A percentile compares a stretch with the other conserved stretches of the same genome.
Evolutionary conservation across 768 basidiomycete genomes (phyloP).

Genomic region (Leccinum subtestaceum): DNA sequence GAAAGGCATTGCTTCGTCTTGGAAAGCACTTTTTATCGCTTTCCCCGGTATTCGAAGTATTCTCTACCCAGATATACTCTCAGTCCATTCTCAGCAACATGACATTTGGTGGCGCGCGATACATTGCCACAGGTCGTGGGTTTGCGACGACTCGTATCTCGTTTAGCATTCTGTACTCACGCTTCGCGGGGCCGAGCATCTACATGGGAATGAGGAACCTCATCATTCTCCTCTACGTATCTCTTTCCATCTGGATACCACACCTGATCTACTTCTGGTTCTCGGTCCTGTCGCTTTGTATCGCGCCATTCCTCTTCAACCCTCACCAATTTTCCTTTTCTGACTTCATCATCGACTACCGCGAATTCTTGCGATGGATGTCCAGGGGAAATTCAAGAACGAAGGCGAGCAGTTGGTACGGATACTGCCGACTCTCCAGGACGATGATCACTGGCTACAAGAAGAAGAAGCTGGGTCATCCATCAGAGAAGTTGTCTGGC

Average conservation of each 20-base stretch:
- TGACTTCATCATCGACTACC: slow-evolving; percentile 98
- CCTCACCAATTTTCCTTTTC: slow-evolving; percentile 98
- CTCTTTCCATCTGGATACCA: slow-evolving; percentile 89
- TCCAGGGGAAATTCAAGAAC: slow-evolving; percentile 95
- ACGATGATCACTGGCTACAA: slow-evolving; percentile 99
- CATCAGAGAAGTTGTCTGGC: slow-evolving; percentile 93
- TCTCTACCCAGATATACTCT: slow-evolving; percentile 97
- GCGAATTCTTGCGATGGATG: slow-evolving; percentile 99
- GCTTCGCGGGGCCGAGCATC: slow-evolving; percentile 99
- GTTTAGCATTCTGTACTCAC: slow-evolving; percentile 95
- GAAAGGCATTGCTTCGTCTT: slow-evolving; percentile 89
- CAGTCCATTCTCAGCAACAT: slow-evolving; percentile 96
- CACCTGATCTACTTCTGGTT: slow-evolving; percentile 99
- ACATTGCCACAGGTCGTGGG: slow-evolving; percentile 98
- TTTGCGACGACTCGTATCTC: slow-evolving; percentile 96
- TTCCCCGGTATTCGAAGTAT: slow-evolving; percentile 97
- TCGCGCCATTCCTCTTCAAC: slow-evolving; percentile 98
- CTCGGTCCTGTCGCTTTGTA: slow-evolving; percentile 89
- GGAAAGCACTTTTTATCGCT: slow-evolving; percentile 96
- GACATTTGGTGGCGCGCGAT: slow-evolving; percentile 73
- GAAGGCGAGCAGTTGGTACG: slow-evolving; percentile 98
- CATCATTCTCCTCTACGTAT: slow-evolving; percentile 84
- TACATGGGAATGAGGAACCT: slow-evolving; percentile 98
- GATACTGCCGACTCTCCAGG: slow-evolving; percentile 94
- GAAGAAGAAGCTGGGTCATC: slow-evolving; percentile 97